Base-by-base conservation (phyloP, 2,329 filamentous ascomycete genomes). In the Fusarium udum region DNA sequence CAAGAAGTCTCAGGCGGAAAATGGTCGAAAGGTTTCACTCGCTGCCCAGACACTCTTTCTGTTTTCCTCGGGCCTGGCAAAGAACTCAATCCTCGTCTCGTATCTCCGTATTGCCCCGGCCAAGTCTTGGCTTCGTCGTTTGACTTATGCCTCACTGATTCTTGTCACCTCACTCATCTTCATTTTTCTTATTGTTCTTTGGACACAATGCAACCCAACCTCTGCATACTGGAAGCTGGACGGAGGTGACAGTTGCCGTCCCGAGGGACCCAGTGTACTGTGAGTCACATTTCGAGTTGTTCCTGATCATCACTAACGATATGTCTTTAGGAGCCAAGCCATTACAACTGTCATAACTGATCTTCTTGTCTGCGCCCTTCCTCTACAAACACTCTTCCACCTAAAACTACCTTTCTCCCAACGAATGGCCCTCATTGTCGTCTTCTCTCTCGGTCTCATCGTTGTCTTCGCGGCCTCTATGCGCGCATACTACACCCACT, bases 41-140 rank as follows among this genome's bases (percentile, higher is more conserved):
- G 82, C 82, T 11, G 81, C 77, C 3, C 83, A 85, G 73, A 80
- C 80, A 22, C 73, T 84, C 12, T 85, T 84, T 65, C 52, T 84
- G 13, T 80, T 83, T 28, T 79, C 82, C 11, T 84, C 83, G 0
- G 78, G 77, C 1, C 67, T 84, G 4, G 79, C 82, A 24, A 85
- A 85, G 64, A 61, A 81, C 6, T 85, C 83, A 3, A 85, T 85
- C 36, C 77, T 85, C 6, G 63, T 79, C 7, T 82, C 81, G 36
- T 85, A 85, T 64, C 76, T 84, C 6, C 78, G 83, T 16, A 81
- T 85, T n/a, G 83, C 82, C 3, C 79, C 80, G 0, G 57, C 67
- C 15, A 69, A 75, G 8, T 80, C 80, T 5, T 77, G 73, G 78
- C 83, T 84, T 52, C 78, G 79, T 10, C 77, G 77, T 5, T 61